Evolutionary conservation across 2,329 filamentous ascomycete genomes (phyloP).

Genomic region (Fusarium secorum): DNA sequence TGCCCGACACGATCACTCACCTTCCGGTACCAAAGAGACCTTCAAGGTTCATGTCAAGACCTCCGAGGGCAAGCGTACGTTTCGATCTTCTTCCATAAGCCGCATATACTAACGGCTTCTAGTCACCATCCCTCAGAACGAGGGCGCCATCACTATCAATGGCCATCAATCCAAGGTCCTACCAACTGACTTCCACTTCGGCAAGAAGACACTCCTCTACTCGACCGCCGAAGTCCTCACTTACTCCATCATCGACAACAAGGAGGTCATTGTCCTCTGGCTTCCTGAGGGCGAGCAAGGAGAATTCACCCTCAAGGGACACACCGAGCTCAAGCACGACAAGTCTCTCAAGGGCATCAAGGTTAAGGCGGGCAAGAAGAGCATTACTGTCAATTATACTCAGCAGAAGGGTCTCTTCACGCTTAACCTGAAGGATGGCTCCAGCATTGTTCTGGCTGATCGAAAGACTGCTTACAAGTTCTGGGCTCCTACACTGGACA

Average conservation of each 20-base stretch:
- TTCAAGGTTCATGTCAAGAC: constrained; percentile 66
- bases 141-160: constrained; percentile 59
- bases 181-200: constrained; percentile 66
- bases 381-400: constrained; percentile 56
- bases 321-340: constrained; percentile 15
- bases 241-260: constrained; percentile 56
- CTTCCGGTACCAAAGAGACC: constrained; percentile 57
- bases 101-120: neutral
- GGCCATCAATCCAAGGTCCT: constrained; percentile 70
- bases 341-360: constrained; percentile 50
- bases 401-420: constrained; percentile 58
- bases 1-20: constrained; percentile 61
- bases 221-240: constrained; percentile 64
- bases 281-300: constrained; percentile 61
- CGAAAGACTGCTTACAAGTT: constrained; percentile 63
- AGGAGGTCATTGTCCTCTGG: constrained; percentile 61
- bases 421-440: constrained; percentile 55
- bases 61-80: constrained; percentile 54
- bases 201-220: constrained; percentile 59
- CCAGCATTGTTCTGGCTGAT: constrained; percentile 61
- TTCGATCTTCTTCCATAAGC: rapidly evolving
- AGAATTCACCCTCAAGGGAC: constrained; percentile 59
- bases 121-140: constrained; percentile 61
- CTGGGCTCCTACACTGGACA: constrained; percentile 61
- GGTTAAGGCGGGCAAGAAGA: constrained; percentile 51